These are phyloP conservation scores for Eucalyptus sp. DNA, from an alignment of 345 rosid species.

Conservation along the genomic window DNA sequence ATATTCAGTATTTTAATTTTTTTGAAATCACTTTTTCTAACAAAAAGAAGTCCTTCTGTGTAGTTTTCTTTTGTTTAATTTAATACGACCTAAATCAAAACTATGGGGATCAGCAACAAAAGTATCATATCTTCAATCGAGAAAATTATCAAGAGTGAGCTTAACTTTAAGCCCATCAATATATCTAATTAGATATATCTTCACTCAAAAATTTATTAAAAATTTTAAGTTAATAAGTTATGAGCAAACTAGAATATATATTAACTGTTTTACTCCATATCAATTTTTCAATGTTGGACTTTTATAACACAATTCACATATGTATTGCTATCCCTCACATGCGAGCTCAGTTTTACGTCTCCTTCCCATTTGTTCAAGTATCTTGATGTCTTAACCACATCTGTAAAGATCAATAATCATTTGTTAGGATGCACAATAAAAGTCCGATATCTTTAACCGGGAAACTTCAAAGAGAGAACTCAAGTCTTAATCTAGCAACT, in stretches of 20 bases:
- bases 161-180: neutral
- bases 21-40: too few relatives aligned
- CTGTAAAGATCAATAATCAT: too few relatives aligned
- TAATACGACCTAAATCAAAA: neutral
- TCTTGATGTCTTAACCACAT: neutral
- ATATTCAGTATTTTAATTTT: too few relatives aligned
- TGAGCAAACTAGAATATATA: neutral
- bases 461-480: too few relatives aligned
- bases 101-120: neutral
- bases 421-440: too few relatives aligned
- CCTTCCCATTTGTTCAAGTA: neutral
- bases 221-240: neutral
- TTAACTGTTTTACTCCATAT: neutral
- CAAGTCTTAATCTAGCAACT: too few relatives aligned
- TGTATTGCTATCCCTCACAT: neutral
- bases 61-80: neutral
- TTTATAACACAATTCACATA: neutral
- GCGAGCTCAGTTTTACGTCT: rapidly evolving
- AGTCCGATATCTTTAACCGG: too few relatives aligned
- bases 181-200: too few relatives aligned
- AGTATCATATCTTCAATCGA: neutral
- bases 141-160: neutral
- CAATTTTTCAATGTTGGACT: neutral
- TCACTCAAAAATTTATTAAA: neutral
- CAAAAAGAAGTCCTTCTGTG: neutral